Percentiles rank a stretch among this genome's conserved stretches.
Conservation (phyloP, 2,329 filamentous ascomycete genomes). For the Amphichorda felina region DNA sequence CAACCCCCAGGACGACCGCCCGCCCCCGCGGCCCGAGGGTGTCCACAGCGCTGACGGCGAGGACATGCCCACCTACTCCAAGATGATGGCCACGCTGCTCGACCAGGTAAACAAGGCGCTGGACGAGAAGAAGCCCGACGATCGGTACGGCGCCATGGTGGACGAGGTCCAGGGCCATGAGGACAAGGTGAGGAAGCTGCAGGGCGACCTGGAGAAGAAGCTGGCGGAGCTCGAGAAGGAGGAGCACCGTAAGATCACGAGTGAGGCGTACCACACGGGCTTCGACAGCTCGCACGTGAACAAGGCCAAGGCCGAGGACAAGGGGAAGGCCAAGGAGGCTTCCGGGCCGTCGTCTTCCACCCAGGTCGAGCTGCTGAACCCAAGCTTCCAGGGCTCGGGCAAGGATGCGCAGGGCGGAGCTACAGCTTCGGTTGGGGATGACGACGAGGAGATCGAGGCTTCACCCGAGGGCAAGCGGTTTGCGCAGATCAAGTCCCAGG, state of each 20-base stretch:
- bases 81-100: conserved; percentile 96
- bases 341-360: conserved; percentile 13
- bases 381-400: conserved; percentile 25
- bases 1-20: conserved; percentile 61
- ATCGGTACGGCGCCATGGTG: conserved; percentile 65
- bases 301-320: conserved; percentile 39
- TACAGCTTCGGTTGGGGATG: conserved; percentile 45
- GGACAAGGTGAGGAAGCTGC: conserved; percentile 64
- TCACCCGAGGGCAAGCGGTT: conserved; percentile 73
- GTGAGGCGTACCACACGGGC: conserved; percentile 75
- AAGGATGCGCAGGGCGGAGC: conserved; percentile 7
- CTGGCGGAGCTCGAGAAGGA: conserved; percentile 75
- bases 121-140: conserved; percentile 60
- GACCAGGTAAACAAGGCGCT: conserved; percentile 84
- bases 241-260: conserved; percentile 84
- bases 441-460: conserved; percentile 64
- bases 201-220: conserved; percentile 62
- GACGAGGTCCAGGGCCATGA: conserved; percentile 67
- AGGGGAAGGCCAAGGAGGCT: conserved; percentile 25
- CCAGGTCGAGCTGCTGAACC: conserved; percentile 67
- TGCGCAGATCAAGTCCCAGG: conserved; percentile 60
- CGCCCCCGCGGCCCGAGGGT: conserved; percentile 63
- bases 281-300: conserved; percentile 80
- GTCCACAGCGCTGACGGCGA: conserved; percentile 60
- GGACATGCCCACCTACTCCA: conserved; percentile 73